These are phyloP conservation scores for Pythium rhizo-oryzae DNA, from an alignment of 352 stramenopile species.

Conservation along the genomic window DNA sequence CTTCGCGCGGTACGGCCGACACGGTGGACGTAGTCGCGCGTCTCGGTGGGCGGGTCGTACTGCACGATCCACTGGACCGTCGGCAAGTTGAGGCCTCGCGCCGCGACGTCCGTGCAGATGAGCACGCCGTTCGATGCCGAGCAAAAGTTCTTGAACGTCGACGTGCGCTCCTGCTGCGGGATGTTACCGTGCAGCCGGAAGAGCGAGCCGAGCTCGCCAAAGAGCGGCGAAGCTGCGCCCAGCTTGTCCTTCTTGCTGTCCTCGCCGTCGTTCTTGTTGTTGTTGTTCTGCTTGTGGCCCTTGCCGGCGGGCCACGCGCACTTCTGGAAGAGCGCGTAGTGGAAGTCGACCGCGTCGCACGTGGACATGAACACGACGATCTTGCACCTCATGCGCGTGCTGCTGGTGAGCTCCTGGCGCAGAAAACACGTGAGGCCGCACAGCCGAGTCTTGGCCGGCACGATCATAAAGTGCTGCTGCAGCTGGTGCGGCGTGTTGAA, in stretches of 20 bases:
- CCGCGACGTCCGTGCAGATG: slow-evolving; percentile 98
- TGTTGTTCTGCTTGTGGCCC: slow-evolving; percentile 27
- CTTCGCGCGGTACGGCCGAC: slow-evolving; percentile 99
- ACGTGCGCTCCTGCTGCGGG: slow-evolving; percentile 96
- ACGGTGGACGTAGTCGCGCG: slow-evolving; percentile 99
- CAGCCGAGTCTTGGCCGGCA: slow-evolving; percentile 94
- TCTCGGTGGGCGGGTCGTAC: slow-evolving; percentile 98
- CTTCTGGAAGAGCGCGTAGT: slow-evolving; percentile 92
- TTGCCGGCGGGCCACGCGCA: slow-evolving; percentile 58
- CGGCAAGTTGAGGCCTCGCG: slow-evolving; percentile 97
- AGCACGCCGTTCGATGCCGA: slow-evolving; percentile 91
- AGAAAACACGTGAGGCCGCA: slow-evolving; percentile 93
- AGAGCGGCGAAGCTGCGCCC: slow-evolving; percentile 47
- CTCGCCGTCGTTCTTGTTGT: slow-evolving; percentile 58
- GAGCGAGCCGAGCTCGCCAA: slow-evolving; percentile 58
- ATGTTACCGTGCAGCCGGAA: slow-evolving; percentile 96
- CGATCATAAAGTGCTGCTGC: slow-evolving; percentile 96
- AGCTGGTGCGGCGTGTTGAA: slow-evolving; percentile 94
- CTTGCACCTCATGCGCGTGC: slow-evolving; percentile 54
- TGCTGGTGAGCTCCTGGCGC: slow-evolving; percentile 63
- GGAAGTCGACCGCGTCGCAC: slow-evolving; percentile 97
- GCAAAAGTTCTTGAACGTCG: slow-evolving; percentile 95
- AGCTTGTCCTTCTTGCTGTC: slow-evolving; percentile 42
- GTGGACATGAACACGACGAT: slow-evolving; percentile 98
- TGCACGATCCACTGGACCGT: slow-evolving; percentile 98